Percentiles rank a stretch among this genome's conserved stretches.
Conservation (phyloP, 148 eudicot genomes). For the Rhododendron vialii region DNA sequence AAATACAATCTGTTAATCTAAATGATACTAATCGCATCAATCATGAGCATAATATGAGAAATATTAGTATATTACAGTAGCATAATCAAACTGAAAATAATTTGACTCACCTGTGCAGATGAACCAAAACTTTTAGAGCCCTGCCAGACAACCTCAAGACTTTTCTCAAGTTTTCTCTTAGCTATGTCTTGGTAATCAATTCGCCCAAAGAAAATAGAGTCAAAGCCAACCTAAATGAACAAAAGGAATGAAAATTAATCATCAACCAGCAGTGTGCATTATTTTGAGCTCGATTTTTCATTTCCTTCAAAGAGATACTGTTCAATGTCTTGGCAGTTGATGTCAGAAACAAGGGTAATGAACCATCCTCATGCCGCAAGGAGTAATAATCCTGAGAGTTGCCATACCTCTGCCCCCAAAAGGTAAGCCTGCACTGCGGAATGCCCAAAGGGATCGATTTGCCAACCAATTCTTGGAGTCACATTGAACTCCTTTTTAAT, state of each 20-base stretch:
- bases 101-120: conserved; percentile 57
- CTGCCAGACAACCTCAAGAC: conserved; percentile 90
- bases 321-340: not conserved
- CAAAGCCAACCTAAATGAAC: conserved; percentile 84
- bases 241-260: conserved; percentile 9
- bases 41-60: not conserved
- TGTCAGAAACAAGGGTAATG: not conserved
- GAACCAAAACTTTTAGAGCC: conserved; percentile 83
- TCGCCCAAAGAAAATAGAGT: conserved; percentile 83
- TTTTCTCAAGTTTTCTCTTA: conserved; percentile 77
- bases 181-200: conserved; percentile 93
- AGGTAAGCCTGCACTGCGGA: conserved; percentile 98
- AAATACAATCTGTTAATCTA: not conserved
- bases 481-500: conserved; percentile 76
- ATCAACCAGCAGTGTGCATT: not conserved
- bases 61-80: not conserved
- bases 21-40: too few species aligned
- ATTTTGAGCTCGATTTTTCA: not conserved
- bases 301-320: not conserved
- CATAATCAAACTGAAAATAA: not conserved
- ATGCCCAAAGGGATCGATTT: conserved; percentile 99
- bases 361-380: not conserved
- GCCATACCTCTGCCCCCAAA: conserved; percentile 85
- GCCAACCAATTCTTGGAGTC: conserved; percentile 97
- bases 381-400: not conserved